Percentiles rank a stretch among this genome's conserved stretches.
phyloP scores from a whole-genome alignment of 2,329 filamentous ascomycete species.

The Colletotrichum caudatum region DNA sequence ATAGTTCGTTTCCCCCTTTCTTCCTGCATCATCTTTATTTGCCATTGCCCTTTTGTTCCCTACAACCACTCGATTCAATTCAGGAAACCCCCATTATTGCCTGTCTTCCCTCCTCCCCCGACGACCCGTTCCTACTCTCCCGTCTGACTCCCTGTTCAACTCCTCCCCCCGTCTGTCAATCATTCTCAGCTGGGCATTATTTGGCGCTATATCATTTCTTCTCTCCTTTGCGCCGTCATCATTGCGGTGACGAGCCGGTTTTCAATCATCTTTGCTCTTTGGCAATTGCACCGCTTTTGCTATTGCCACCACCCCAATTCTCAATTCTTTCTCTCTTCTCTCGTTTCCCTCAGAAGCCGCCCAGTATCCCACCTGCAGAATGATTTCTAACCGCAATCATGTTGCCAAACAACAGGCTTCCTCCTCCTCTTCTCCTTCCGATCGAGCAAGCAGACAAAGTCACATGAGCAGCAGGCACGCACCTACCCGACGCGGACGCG shows the following conservation, averaged over 20 bases:
- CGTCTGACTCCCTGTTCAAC: slow-evolving; percentile 30
- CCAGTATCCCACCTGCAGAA: slow-evolving; percentile 48
- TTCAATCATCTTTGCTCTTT: slow-evolving; percentile 37
- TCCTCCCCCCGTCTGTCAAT: slow-evolving; percentile 38
- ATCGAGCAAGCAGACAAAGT: slow-evolving; percentile 44
- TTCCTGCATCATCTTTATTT: slow-evolving; percentile 38
- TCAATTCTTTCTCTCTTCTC: slow-evolving; percentile 38
- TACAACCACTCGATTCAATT: slow-evolving; percentile 31
- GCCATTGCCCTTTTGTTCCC: slow-evolving; percentile 34
- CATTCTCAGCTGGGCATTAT: slow-evolving; percentile 24
- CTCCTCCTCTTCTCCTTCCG: slow-evolving; percentile 46
- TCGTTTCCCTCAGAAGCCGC: slow-evolving; percentile 41
- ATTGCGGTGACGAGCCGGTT: slow-evolving; percentile 23
- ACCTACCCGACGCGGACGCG: slow-evolving; percentile 42
- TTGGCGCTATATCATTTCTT: slow-evolving; percentile 35
- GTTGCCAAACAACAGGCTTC: slow-evolving; percentile 63
- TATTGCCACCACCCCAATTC: slow-evolving; percentile 36
- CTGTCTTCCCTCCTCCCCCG: slow-evolving; percentile 27
- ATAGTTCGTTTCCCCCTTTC: slow-evolving; percentile 44
- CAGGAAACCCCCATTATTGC: slow-evolving; percentile 8
- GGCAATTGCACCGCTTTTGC: slow-evolving; percentile 39
- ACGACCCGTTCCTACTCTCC: slow-evolving; percentile 30
- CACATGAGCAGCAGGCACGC: slow-evolving; percentile 47
- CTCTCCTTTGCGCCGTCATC: slow-evolving; percentile 34
- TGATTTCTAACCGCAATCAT: slow-evolving; percentile 68